phyloP scores from a whole-genome alignment of 768 basidiomycete species.

The Suillus discolor region DNA sequence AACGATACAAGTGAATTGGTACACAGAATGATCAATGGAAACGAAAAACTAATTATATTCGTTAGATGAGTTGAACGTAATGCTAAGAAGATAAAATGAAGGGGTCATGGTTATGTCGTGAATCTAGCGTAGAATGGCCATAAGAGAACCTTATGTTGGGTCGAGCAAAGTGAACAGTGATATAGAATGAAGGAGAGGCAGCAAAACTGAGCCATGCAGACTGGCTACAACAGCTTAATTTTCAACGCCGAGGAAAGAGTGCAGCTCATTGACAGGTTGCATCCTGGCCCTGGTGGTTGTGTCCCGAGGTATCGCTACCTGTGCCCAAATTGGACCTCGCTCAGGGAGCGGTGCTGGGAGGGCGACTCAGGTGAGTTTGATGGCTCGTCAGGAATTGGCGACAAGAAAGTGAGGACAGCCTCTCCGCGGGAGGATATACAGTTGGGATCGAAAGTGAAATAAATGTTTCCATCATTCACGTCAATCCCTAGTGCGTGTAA shows the following conservation, averaged over 20 bases:
- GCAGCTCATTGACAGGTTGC: slow-evolving; percentile 26
- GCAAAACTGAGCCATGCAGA: neutral
- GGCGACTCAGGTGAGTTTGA: slow-evolving; percentile 19
- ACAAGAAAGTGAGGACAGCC: slow-evolving; percentile 22
- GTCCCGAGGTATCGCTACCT: neutral
- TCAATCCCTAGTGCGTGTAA: slow-evolving; percentile 12
- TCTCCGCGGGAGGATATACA: slow-evolving; percentile 26
- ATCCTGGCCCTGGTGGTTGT: slow-evolving; percentile 3
- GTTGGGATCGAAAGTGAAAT: slow-evolving; percentile 30
- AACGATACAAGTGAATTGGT: slow-evolving; percentile 16
- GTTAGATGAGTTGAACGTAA: neutral
- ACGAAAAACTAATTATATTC: slow-evolving; percentile 4
- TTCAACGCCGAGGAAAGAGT: slow-evolving; percentile 23
- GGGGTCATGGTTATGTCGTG: slow-evolving; percentile 8
- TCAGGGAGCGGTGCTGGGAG: slow-evolving; percentile 23
- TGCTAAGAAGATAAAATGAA: slow-evolving; percentile 1
- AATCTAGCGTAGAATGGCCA: neutral
- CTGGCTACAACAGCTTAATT: neutral
- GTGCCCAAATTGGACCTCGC: slow-evolving; percentile 18
- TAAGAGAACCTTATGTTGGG: neutral
- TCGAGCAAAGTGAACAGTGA: neutral
- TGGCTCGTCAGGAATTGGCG: slow-evolving; percentile 24
- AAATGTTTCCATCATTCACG: slow-evolving; percentile 25
- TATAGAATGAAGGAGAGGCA: slow-evolving; percentile 6
- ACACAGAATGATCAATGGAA: neutral